Conservation (phyloP, 495 filamentous ascomycete genomes). For the Neurospora discreta region DNA sequence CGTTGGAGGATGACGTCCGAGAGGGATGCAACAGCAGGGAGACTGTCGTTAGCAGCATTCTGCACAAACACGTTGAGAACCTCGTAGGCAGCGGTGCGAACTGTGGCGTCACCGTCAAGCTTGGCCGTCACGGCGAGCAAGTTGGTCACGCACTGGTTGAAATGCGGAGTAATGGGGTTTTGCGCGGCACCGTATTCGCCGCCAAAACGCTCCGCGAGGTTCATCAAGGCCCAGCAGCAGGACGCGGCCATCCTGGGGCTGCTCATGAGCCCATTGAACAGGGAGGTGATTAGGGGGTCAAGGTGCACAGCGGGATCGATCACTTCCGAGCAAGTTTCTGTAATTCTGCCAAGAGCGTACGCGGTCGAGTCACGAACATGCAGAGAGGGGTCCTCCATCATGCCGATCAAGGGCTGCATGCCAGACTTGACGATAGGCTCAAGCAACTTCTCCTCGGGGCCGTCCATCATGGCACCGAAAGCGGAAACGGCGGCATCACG, state of each 20-base stretch:
- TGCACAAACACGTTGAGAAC: constrained; percentile 88
- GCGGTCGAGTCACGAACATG: constrained; percentile 96
- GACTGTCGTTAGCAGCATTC: constrained; percentile 76
- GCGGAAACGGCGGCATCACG: constrained; percentile 93
- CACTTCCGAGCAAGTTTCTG: constrained; percentile 75
- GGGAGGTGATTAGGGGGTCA: constrained; percentile 66
- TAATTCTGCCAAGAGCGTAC: constrained; percentile 91
- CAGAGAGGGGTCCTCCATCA: constrained; percentile 88
- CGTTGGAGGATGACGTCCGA: constrained; percentile 79
- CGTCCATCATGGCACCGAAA: constrained; percentile 99
- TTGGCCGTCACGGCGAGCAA: constrained; percentile 78
- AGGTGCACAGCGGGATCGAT: constrained; percentile 78
- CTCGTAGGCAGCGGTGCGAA: constrained; percentile 98
- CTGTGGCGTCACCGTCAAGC: constrained; percentile 72
- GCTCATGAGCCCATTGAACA: constrained; percentile 85
- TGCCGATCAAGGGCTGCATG: constrained; percentile 74
- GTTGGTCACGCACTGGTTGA: constrained; percentile 80
- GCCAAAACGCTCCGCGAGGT: constrained; percentile 88
- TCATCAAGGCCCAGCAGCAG: constrained; percentile 99
- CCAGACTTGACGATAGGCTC: constrained; percentile 92
- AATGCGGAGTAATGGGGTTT: constrained; percentile 83
- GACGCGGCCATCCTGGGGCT: constrained; percentile 95
- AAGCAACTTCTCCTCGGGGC: constrained; percentile 77
- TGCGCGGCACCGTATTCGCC: constrained; percentile 62
- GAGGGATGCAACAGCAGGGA: constrained; percentile 66